Evolutionary conservation across 2,329 filamentous ascomycete genomes (phyloP).

Genomic region (Pseudopyrenochaeta lycopersici): DNA sequence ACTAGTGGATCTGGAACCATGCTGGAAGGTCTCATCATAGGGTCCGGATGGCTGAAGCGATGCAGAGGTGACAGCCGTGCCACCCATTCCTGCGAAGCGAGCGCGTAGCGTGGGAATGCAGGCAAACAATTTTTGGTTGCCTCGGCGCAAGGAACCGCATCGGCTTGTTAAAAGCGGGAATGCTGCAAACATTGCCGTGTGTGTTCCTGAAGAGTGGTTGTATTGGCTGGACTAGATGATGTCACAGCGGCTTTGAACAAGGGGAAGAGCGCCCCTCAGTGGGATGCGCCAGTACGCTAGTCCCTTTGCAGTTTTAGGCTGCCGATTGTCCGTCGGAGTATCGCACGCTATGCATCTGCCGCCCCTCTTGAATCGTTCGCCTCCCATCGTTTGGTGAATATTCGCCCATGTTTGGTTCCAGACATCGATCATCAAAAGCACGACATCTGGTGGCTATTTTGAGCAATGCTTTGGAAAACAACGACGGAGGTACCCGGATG

Average conservation of each 20-base stretch:
- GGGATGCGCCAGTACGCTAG: constrained; percentile 6
- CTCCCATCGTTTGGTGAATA: constrained; percentile 4
- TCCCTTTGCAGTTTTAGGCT: not conserved
- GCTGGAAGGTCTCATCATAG: constrained; percentile 18
- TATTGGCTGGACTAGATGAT: constrained; percentile 12
- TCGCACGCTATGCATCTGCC: constrained; percentile 13
- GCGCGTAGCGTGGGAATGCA: constrained; percentile 14
- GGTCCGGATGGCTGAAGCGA: constrained; percentile 6
- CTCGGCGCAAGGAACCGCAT: constrained; percentile 6
- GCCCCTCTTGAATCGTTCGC: constrained; percentile 10
- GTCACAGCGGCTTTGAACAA: constrained; percentile 15
- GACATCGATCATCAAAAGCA: constrained; percentile 14
- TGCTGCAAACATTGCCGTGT: not conserved
- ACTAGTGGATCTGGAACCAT: constrained; percentile 26
- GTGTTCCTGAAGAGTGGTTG: not conserved
- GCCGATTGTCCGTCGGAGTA: constrained; percentile 23
- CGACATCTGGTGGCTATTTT: constrained; percentile 28
- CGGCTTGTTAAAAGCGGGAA: not conserved
- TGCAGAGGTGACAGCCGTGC: constrained; percentile 11
- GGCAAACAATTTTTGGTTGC: constrained; percentile 6
- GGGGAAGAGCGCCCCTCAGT: constrained; percentile 19
- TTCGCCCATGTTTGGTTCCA: constrained; percentile 1
- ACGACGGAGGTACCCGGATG: not conserved
- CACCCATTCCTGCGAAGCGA: constrained; percentile 9
- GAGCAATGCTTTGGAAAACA: constrained; percentile 7